Evolutionary conservation across 1,284 basidiomycete species (phyloP).

Genomic region (Ganoderma lingzhi): DNA sequence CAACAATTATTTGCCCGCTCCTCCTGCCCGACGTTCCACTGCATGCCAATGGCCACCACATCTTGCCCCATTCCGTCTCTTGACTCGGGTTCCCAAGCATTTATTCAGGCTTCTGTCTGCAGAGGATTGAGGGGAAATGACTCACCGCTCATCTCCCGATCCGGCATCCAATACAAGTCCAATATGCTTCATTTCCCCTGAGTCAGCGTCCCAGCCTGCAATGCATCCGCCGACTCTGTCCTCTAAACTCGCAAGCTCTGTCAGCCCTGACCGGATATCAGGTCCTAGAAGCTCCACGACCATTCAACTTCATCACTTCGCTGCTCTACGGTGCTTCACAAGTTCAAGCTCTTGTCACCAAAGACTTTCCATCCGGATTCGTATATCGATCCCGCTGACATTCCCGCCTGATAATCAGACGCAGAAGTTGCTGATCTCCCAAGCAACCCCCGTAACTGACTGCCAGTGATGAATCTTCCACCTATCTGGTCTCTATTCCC

Average conservation of each 20-base stretch:
- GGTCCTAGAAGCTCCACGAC: neutral
- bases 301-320: neutral
- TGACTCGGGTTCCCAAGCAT: neutral
- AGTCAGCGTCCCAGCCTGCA: neutral
- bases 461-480: neutral
- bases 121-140: too few relatives aligned
- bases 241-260: neutral
- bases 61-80: neutral
- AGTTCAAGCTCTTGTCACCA: neutral
- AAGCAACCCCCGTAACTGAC: neutral
- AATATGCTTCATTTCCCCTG: neutral
- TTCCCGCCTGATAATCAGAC: neutral
- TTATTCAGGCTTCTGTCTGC: too few relatives aligned
- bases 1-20: neutral
- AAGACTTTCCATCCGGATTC: neutral
- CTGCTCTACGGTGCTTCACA: neutral
- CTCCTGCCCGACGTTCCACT: neutral
- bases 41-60: neutral
- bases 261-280: neutral
- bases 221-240: neutral
- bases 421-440: neutral
- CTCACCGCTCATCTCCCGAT: neutral
- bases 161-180: too few relatives aligned
- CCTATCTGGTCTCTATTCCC: neutral
- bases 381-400: neutral